Base-by-base conservation (phyloP, 495 filamentous ascomycete genomes). In the Lentithecium fluviatile region DNA sequence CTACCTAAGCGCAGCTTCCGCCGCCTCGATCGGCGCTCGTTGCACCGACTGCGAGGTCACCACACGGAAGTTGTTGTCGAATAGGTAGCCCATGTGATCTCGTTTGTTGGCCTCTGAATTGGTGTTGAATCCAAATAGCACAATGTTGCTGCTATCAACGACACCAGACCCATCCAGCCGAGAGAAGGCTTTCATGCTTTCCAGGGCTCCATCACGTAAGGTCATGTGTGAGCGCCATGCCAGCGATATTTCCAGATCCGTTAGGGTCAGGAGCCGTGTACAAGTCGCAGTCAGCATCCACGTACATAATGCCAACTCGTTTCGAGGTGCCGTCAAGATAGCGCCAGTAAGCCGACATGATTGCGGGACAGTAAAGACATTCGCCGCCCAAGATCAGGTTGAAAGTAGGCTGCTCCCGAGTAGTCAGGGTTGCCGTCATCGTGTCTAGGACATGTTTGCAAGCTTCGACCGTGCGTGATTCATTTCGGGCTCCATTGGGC, bases 191-290 rank as follows among this genome's bases (percentile, higher is more conserved):
- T 54, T 58, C 62, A 65, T 65, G 37, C 62, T 60, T 13, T 65
- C 47, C 40, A 59, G 48, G 17, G 56, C 62, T 21, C 62, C 62
- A 6, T 58, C 42, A 29, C 47, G 55, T 29, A 65, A 32, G 5
- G 62, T 54, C 12, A 65, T 13, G 50, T 65, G 62, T 65, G 21
- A 65, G 56, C 45, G 62, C 59, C 62, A 65, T 65, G 11, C 62
- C 56, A 15, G 62, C 62, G 20, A 65, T 58, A 29, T 53, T 65
- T 19, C 62, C 62, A 12, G 56, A 54, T 6, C 46, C 23, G 19
- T 55, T 49, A 17, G 62, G 55, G 17, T 59, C 60, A 17, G n/a
- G 23, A 15, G 62, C 56, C 12, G 40, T 54, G 40, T 54, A 54
- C 20, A 66, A 24, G 17, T 54, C 52, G 32, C 52, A 55, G 26